phyloP scores from a whole-genome alignment of 306 rosid species.

The Vicia villosa region DNA sequence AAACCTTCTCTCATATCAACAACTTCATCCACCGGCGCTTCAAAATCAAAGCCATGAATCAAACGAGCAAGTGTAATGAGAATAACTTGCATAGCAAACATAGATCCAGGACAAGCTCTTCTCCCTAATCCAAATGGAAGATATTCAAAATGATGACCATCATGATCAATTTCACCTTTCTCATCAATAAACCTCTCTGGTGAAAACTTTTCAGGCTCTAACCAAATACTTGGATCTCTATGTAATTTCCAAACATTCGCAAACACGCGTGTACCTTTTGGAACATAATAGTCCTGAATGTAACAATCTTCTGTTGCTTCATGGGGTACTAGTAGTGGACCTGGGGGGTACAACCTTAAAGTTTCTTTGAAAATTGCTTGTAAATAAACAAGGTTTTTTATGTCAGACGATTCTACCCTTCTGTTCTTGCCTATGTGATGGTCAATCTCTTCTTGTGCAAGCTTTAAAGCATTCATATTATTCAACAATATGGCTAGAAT shows the following conservation, averaged over 20 bases:
- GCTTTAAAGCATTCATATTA: slow-evolving; percentile 42
- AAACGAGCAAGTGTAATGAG: slow-evolving; percentile 50
- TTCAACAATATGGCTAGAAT: slow-evolving; percentile 45
- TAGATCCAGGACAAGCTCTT: slow-evolving; percentile 59
- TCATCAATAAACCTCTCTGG: slow-evolving; percentile 54
- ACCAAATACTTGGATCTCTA: slow-evolving; percentile 57
- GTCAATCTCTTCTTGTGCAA: slow-evolving; percentile 57
- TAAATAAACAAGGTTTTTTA: slow-evolving; percentile 45
- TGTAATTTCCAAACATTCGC: slow-evolving; percentile 65
- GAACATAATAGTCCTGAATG: slow-evolving; percentile 40
- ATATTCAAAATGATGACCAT: slow-evolving; percentile 48
- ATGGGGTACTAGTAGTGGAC: slow-evolving; percentile 55
- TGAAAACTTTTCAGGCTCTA: slow-evolving; percentile 46
- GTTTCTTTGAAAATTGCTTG: slow-evolving; percentile 64
- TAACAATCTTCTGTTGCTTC: slow-evolving; percentile 55
- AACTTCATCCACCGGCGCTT: slow-evolving; percentile 21
- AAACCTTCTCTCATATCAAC: slow-evolving; percentile 59
- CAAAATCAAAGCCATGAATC: slow-evolving; percentile 58
- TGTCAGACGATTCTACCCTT: slow-evolving; percentile 48
- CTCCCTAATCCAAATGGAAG: slow-evolving; percentile 62
- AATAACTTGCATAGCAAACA: slow-evolving; percentile 46
- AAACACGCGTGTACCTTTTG: slow-evolving; percentile 53
- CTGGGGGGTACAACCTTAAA: slow-evolving; percentile 55
- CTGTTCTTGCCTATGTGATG: slow-evolving; percentile 44
- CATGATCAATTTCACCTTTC: slow-evolving; percentile 39